Evolutionary conservation across 2,329 filamentous ascomycete genomes (phyloP).

Genomic region (Pleomassaria siparia): DNA sequence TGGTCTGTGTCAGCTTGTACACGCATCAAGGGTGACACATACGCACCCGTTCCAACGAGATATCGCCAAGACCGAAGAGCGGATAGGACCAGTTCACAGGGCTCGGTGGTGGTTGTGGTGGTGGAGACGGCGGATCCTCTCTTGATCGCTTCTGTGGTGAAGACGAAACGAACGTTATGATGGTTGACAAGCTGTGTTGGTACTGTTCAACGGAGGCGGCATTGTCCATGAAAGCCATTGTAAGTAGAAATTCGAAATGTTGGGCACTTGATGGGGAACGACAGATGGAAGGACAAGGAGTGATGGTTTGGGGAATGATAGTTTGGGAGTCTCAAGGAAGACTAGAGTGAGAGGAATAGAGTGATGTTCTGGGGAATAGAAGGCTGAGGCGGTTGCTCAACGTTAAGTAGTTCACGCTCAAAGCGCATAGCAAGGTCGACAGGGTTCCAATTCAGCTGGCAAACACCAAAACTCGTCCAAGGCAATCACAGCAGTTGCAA

Average conservation of each 20-base stretch:
- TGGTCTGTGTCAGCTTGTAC: constrained; percentile 3
- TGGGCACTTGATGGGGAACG: not conserved
- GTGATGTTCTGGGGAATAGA: constrained; percentile 13
- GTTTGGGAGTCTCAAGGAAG: constrained; percentile 1
- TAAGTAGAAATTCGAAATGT: not conserved
- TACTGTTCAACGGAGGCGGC: not conserved
- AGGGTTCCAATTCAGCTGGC: constrained; percentile 26
- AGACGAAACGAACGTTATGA: not conserved
- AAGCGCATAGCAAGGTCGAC: constrained; percentile 19
- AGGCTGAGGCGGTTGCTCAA: constrained; percentile 1
- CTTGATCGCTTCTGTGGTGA: constrained; percentile 27
- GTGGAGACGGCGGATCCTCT: constrained; percentile 44
- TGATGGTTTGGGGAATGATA: not conserved
- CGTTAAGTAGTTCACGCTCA: constrained; percentile 7
- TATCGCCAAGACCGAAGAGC: constrained; percentile 7
- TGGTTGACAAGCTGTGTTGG: not conserved
- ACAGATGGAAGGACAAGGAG: not conserved
- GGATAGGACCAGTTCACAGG: constrained; percentile 34
- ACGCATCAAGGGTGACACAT: constrained; percentile 4
- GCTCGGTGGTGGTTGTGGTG: constrained; percentile 44
- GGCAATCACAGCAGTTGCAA: constrained; percentile 35
- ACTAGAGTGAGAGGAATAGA: constrained; percentile 9
- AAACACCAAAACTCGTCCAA: constrained; percentile 22
- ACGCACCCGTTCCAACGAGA: constrained; percentile 11
- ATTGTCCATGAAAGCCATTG: not conserved